Percentiles rank a stretch among this genome's conserved stretches.
Evolutionary conservation across 1,284 basidiomycete species (phyloP).

Genomic region (Athelia sp.): DNA sequence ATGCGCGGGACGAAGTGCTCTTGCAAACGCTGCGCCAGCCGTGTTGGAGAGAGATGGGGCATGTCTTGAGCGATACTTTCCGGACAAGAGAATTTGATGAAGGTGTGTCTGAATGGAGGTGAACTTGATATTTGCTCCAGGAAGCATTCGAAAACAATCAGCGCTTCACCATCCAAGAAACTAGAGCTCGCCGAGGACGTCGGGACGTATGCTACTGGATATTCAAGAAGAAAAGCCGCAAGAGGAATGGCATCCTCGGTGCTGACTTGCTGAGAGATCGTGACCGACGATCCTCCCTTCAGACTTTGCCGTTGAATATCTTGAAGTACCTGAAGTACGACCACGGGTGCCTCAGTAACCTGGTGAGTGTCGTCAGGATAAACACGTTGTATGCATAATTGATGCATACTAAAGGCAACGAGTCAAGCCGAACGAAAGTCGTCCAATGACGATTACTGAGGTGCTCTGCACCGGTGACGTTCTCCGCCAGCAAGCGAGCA

Average conservation of each 20-base stretch:
- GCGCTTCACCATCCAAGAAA: constrained; percentile 35
- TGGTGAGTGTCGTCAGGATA: background rate
- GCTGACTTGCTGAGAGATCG: constrained; percentile 1
- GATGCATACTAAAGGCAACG: background rate
- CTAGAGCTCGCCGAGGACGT: constrained; percentile 20
- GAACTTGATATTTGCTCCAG: constrained; percentile 7
- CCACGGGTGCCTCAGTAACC: background rate
- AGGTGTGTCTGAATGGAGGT: constrained; percentile 13
- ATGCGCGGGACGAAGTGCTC: background rate
- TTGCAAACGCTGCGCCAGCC: constrained; percentile 11
- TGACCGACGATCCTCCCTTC: constrained; percentile 3
- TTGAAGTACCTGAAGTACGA: background rate
- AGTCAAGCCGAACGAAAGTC: background rate
- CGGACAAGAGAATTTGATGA: constrained; percentile 41
- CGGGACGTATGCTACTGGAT: constrained; percentile 53
- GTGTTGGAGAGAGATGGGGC: constrained; percentile 13
- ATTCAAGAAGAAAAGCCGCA: constrained; percentile 51
- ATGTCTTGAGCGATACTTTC: constrained; percentile 14
- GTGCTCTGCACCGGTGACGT: constrained; percentile 7
- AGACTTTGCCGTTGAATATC: background rate
- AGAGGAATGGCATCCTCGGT: constrained; percentile 34
- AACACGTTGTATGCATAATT: background rate
- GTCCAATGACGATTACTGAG: constrained; percentile 8
- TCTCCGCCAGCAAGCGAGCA: constrained; percentile 8
- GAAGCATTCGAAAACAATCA: constrained; percentile 44